Evolutionary conservation across 1,139 yeast genomes (phyloP).

Genomic region (Debaryomycetaceae sp.): DNA sequence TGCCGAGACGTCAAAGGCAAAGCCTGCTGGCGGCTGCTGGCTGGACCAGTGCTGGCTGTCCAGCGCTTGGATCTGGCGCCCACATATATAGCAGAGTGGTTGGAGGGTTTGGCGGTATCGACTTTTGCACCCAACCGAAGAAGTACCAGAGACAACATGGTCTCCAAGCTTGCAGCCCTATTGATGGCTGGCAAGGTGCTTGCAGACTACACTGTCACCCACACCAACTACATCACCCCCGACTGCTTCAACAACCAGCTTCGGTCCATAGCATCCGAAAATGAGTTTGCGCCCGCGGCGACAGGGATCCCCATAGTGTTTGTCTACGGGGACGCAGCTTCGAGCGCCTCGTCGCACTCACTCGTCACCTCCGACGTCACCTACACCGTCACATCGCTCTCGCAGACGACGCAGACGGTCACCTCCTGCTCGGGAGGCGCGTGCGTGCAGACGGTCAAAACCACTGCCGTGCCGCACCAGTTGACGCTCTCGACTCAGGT

Average conservation of each 20-base stretch:
- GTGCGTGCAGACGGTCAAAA: constrained; percentile 12
- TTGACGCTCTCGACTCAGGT: constrained; percentile 13
- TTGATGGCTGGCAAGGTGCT: constrained; percentile 4
- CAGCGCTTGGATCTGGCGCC: no score
- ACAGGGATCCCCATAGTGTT: constrained; percentile 32
- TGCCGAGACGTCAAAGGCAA: no score
- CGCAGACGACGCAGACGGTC: constrained; percentile 12
- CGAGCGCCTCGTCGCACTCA: constrained; percentile 6
- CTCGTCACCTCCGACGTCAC: constrained; percentile 10
- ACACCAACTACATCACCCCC: constrained; percentile 29
- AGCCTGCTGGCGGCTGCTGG: no score
- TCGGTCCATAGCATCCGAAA: constrained; percentile 18
- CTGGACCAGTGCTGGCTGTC: no score
- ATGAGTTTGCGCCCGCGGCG: constrained; percentile 16
- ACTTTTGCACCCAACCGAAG: no score
- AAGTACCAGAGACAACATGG: no score
- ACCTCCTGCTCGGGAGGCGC: constrained; percentile 12
- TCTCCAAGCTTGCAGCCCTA: constrained; percentile 1
- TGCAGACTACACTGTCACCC: constrained; percentile 20
- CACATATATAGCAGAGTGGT: no score
- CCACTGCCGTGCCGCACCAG: constrained; percentile 12
- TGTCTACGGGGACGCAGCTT: constrained; percentile 20
- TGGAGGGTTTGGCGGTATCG: no score
- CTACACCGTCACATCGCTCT: constrained; percentile 16
- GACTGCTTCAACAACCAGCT: constrained; percentile 22